Evolutionary conservation across 2,329 filamentous ascomycete genomes (phyloP).

Genomic region (Madurella mycetomatis): DNA sequence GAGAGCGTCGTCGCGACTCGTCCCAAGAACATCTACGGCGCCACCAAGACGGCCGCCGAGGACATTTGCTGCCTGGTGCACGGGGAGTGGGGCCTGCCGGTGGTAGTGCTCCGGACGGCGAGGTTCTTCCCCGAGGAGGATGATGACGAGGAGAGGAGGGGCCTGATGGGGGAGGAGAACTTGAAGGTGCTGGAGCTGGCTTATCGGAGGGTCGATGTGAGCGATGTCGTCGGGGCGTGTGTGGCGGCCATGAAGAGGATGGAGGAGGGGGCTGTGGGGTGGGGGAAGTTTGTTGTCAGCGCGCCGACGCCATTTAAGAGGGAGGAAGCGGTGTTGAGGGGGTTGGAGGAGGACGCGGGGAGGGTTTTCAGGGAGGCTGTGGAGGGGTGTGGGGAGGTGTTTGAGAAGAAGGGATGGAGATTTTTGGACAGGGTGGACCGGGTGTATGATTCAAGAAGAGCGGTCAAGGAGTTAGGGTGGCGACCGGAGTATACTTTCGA

Average conservation of each 20-base stretch:
- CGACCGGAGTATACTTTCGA: constrained; percentile 39
- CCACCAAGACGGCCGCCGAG: constrained; percentile 46
- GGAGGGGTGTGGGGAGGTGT: constrained; percentile 26
- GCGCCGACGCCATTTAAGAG: constrained; percentile 38
- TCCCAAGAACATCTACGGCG: constrained; percentile 47
- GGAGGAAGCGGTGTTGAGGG: constrained; percentile 30
- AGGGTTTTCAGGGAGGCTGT: constrained; percentile 29
- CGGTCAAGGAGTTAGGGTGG: constrained; percentile 41
- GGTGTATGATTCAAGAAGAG: constrained; percentile 42
- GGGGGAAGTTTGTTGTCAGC: constrained; percentile 41
- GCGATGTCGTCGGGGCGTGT: constrained; percentile 40
- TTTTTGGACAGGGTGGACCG: constrained; percentile 38
- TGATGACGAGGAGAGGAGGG: constrained; percentile 40
- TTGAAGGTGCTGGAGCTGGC: constrained; percentile 46
- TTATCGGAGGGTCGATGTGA: constrained; percentile 41
- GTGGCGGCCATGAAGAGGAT: constrained; percentile 36
- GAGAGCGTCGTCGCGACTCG: constrained; percentile 24
- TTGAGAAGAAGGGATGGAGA: constrained; percentile 32
- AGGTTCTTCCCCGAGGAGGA: constrained; percentile 48
- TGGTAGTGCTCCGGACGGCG: constrained; percentile 42
- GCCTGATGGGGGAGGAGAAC: constrained; percentile 37
- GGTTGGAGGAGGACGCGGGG: constrained; percentile 33
- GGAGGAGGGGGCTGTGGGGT: constrained; percentile 28
- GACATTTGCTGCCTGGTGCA: constrained; percentile 43
- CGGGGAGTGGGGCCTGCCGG: constrained; percentile 35